phyloP scores from a whole-genome alignment of 163 green algal genomes.

The Scenedesmus sp. region DNA sequence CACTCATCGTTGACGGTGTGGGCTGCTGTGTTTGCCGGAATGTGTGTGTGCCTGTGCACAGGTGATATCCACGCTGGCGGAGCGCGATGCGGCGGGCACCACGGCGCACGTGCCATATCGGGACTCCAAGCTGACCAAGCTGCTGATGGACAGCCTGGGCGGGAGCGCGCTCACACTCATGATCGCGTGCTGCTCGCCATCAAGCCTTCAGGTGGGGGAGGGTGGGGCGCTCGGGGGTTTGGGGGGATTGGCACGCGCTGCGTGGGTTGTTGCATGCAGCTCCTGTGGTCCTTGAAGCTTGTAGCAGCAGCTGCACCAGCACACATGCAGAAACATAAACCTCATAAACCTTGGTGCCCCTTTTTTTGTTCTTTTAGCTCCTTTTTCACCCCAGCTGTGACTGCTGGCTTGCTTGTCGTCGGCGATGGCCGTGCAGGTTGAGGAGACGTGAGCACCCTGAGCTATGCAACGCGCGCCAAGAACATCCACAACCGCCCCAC shows the following conservation, averaged over 20 bases:
- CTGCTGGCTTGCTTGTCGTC: not conserved
- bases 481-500: constrained; percentile 88
- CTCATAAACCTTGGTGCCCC: no score
- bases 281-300: not conserved
- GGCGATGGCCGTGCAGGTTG: constrained; percentile 63
- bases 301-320: not conserved
- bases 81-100: constrained; percentile 63
- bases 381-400: not conserved
- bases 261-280: not conserved
- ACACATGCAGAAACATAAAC: no score
- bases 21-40: no score
- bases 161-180: constrained; percentile 89
- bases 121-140: constrained; percentile 95
- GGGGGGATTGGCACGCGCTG: not conserved
- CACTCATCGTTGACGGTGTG: no score
- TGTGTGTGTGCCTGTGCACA: constrained; percentile 43
- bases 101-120: constrained; percentile 82
- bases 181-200: constrained; percentile 87
- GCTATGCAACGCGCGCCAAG: constrained; percentile 89
- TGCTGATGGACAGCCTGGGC: constrained; percentile 92
- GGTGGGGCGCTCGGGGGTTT: no score
- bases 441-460: constrained; percentile 92
- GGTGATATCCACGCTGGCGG: constrained; percentile 88
- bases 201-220: constrained; percentile 10
- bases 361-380: no score